Evolutionary conservation across 2,329 filamentous ascomycete species (phyloP), one percentile per base, ranked within the genome.

Genomic region (Fusarium annulatum): DNA sequence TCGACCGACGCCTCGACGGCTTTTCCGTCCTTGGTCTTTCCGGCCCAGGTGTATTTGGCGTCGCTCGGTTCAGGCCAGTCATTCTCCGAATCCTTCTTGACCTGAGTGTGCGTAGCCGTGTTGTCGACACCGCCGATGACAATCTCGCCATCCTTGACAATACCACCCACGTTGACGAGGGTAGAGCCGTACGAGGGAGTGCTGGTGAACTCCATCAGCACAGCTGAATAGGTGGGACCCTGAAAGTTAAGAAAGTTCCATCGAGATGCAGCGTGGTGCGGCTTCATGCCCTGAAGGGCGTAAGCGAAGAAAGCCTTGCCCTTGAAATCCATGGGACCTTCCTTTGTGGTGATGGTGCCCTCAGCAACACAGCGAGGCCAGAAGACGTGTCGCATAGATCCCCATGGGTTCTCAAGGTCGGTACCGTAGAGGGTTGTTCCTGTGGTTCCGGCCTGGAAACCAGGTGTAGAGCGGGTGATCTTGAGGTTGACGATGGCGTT

Each of bases 161-260:
- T 90, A 60, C 91, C 93, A 62, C 95, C 94, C 26, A 98, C 93
- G 72, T 90, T 93, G 72, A 99, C 95, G 23, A 90, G 85, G 2
- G 95, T 97, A 57, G 90, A 91, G 39, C 94, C 96, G 80, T 99
- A 99, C 9, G 96, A 98, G 8, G 94, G 91, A 34, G 96, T 97
- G 2, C 96, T 99, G 42, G 91, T 97, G 83, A 92, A 99, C 83
- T 98, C 93, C 96, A 99, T 99, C 86, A 98, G 87, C 74, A 97
- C 85, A 34, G 95, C 96, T 34, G 95, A 96, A 85, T 94, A 93
- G 26, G 87, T 94, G 28, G 94, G 92, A 19, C 94, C 92, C 81
- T 98, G 95, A 86, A 97, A 97, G 84, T 95, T 90, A 83, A 90
- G 88, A 85, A 98, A 99, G 84, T 96, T 97, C 96, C 96, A 99